phyloP scores from a whole-genome alignment of 176 grass and related monocot genomes.

The Oryza coarctata region DNA sequence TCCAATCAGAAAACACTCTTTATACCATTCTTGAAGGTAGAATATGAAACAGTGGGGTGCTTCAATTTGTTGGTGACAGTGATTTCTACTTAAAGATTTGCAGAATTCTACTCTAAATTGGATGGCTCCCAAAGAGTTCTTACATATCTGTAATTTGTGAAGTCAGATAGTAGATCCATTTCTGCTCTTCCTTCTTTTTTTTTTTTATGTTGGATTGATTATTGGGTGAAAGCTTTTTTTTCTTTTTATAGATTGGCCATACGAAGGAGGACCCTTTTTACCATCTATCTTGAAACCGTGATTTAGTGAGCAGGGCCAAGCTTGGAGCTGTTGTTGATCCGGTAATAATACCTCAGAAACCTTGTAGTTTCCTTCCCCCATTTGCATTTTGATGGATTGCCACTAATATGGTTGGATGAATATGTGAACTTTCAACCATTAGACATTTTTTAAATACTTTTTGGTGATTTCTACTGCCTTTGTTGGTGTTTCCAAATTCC shows the following conservation, averaged over 20 bases:
- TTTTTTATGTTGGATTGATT: background rate
- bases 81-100: background rate
- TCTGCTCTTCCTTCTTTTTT: background rate
- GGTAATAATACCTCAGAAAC: constrained; percentile 19
- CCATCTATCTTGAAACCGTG: background rate
- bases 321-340: constrained; percentile 5
- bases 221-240: background rate
- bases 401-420: background rate
- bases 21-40: background rate
- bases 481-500: background rate
- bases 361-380: background rate
- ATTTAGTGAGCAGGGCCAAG: background rate
- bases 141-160: background rate
- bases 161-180: background rate
- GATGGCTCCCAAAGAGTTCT: background rate
- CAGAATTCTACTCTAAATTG: background rate
- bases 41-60: background rate
- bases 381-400: constrained; percentile 11
- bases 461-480: background rate
- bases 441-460: background rate
- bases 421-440: background rate
- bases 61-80: background rate
- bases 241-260: constrained; percentile 21
- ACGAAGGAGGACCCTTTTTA: background rate
- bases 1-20: background rate